Conservation (phyloP, 352 stramenopile species). For the Phytophthora litchii region DNA sequence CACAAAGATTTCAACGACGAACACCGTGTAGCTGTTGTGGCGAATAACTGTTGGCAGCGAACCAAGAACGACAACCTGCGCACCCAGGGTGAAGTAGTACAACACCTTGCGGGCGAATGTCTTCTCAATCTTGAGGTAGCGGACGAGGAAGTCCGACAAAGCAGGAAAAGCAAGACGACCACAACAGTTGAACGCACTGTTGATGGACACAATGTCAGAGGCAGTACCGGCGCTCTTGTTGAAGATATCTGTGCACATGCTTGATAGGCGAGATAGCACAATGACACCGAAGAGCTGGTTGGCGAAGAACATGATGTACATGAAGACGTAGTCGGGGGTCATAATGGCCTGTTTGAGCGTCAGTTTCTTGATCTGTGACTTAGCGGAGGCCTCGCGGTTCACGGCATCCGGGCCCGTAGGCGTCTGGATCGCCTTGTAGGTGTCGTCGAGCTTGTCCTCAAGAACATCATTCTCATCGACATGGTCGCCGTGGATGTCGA, state of each 20-base stretch:
- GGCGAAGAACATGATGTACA: constrained; percentile 74
- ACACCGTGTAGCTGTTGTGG: constrained; percentile 59
- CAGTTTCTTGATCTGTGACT: constrained; percentile 49
- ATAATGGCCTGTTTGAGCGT: constrained; percentile 60
- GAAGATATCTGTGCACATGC: constrained; percentile 63
- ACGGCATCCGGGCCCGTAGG: constrained; percentile 27
- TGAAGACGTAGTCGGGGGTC: constrained; percentile 63
- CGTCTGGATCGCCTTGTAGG: constrained; percentile 51
- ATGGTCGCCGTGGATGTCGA: constrained; percentile 67
- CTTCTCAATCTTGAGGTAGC: constrained; percentile 48
- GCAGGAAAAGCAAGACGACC: constrained; percentile 52
- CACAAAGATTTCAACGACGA: constrained; percentile 70
- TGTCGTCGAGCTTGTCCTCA: constrained; percentile 47
- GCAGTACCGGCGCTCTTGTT: constrained; percentile 41
- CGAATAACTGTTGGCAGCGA: constrained; percentile 65
- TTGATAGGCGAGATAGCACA: constrained; percentile 63
- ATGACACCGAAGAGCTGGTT: constrained; percentile 72
- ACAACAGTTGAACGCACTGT: constrained; percentile 63
- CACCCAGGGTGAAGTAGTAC: constrained; percentile 68
- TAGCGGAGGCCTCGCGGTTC: constrained; percentile 19
- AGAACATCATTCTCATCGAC: constrained; percentile 43
- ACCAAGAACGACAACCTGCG: constrained; percentile 71
- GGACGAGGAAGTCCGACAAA: constrained; percentile 51
- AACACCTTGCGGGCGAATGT: constrained; percentile 57
- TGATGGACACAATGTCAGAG: constrained; percentile 62